These are phyloP conservation scores for Thecaphora thlaspeos DNA, from an alignment of 1,284 basidiomycete species.

Conservation along the genomic window DNA sequence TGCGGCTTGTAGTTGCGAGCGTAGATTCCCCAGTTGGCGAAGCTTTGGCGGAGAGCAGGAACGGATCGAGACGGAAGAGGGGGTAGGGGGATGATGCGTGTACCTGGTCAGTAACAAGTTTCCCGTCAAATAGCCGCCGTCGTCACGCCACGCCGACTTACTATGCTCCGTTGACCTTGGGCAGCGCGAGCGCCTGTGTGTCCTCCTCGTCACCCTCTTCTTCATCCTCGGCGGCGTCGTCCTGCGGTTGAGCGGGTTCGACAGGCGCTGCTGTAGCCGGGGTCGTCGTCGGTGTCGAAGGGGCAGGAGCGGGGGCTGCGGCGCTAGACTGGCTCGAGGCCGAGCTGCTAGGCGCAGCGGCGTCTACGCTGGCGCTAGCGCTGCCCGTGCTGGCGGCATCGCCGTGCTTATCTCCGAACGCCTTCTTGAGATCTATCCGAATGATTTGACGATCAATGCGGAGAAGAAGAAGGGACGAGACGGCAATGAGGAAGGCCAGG, in stretches of 20 bases:
- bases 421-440: constrained; percentile 23
- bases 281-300: neutral
- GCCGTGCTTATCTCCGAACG: constrained; percentile 27
- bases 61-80: neutral
- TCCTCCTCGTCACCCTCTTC: neutral
- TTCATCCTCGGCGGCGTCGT: neutral
- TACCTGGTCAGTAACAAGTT: too few relatives aligned
- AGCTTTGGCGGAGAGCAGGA: constrained; percentile 9
- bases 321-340: constrained; percentile 8
- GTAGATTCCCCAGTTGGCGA: constrained; percentile 80
- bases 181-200: neutral
- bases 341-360: constrained; percentile 25
- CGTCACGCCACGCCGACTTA: neutral
- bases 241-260: neutral
- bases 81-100: too few relatives aligned
- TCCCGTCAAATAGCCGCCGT: neutral
- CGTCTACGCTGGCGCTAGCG: neutral
- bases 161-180: neutral
- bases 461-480: neutral
- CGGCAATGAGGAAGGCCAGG: neutral
- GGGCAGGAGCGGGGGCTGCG: constrained; percentile 1
- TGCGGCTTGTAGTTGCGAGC: constrained; percentile 75
- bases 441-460: neutral
- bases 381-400: constrained; percentile 10
- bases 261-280: neutral